Percentiles rank a stretch among this genome's conserved stretches.
phyloP scores from a whole-genome alignment of 75 land plant genomes.

The Sequoia sempervirens region DNA sequence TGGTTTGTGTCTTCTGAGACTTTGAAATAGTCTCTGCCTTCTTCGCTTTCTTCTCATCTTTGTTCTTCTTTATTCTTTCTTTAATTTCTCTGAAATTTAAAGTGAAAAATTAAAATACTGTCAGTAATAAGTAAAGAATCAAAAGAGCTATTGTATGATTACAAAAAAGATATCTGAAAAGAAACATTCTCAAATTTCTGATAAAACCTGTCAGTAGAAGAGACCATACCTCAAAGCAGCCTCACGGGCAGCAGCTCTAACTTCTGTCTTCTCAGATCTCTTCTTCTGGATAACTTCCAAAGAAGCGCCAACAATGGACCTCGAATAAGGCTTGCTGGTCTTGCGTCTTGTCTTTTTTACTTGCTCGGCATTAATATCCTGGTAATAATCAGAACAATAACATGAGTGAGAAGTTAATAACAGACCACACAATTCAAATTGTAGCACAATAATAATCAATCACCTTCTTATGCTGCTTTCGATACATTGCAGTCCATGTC shows the following conservation, averaged over 20 bases:
- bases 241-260: constrained; percentile 62
- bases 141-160: too few relatives aligned
- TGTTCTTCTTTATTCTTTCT: constrained; percentile 80
- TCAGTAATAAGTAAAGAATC: background rate
- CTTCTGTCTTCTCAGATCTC: constrained; percentile 63
- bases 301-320: constrained; percentile 68
- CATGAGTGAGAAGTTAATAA: background rate
- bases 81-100: constrained; percentile 55
- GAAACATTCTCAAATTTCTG: background rate
- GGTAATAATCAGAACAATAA: background rate
- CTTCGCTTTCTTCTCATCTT: constrained; percentile 83
- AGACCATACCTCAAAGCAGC: constrained; percentile 48
- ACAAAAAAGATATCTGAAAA: background rate
- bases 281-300: constrained; percentile 67
- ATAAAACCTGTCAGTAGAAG: background rate
- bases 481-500: constrained; percentile 62
- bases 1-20: constrained; percentile 31
- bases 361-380: constrained; percentile 64
- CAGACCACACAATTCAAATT: background rate
- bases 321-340: constrained; percentile 60
- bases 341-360: constrained; percentile 71
- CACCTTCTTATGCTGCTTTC: constrained; percentile 54
- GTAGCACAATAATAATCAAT: background rate
- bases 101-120: background rate
- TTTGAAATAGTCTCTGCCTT: constrained; percentile 65